Evolutionary conservation across 176 grass and related monocot genomes (phyloP), one percentile per base, ranked within the genome.

Genomic region (Olyra latifolia): DNA sequence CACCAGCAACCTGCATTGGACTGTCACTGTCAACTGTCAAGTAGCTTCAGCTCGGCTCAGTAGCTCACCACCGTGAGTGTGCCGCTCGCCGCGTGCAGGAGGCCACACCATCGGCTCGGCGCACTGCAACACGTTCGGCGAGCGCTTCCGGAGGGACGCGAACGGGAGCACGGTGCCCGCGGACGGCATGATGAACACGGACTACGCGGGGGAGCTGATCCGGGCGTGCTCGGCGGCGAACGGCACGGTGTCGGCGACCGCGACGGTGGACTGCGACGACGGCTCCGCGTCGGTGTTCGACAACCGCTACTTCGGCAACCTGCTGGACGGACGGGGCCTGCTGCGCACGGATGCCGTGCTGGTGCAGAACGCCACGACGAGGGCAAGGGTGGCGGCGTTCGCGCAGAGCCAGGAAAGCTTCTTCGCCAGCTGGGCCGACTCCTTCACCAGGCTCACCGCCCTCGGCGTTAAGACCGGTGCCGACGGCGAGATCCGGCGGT

Each of bases 101-200:
- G 92, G 85, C 2, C 96, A 98, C 77, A 98, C 96, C 38, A 93
- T 98, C 57, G 96, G 96, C 2, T 88, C 71, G 49, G 91, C 96
- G 25, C 96, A 98, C 86, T 98, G 96, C 86, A 87, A 74, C 59
- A 88, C 96, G 35, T 98, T 98, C 91, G 81, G 88, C 20, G 96
- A 93, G 72, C 86, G 96, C 45, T 98, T 98, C 83, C 68, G 76
- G 19, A n/a, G 83, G 71, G 76, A 81, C 68, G 85, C 90, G 50
- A 93, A 87, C 55, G 96, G 96, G 65, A 91, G 60, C 83, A 82
- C 86, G 66, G 85, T 81, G 77, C 90, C 92, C 1, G 47, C 84
- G 45, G 90, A 98, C 87, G 30, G 54, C 49, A 86, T 90, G 42
- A 86, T 98, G 83, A 91, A 98, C 55, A 50, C 82, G 24, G 83